Conservation (phyloP, 1,284 basidiomycete species). For the Cryptococcus sp. region DNA sequence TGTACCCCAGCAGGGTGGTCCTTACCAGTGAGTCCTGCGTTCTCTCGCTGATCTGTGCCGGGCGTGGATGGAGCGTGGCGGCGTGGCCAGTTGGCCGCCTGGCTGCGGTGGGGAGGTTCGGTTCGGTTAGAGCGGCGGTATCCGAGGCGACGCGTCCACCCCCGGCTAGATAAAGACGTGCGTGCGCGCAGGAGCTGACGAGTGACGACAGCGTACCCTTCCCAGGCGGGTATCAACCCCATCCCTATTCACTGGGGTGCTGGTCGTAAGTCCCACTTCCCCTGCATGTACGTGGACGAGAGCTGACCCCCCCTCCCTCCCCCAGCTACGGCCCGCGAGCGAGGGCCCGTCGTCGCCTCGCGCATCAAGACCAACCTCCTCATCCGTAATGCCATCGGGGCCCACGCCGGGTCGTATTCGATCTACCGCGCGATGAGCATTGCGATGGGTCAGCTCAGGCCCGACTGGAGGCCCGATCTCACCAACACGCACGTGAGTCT, state of each 20-base stretch:
- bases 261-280: conserved; percentile 53
- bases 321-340: conserved; percentile 43
- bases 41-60: no score
- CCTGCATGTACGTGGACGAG: background rate
- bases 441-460: conserved; percentile 82
- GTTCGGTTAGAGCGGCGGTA: background rate
- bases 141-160: background rate
- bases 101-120: background rate
- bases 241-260: conserved; percentile 80
- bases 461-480: conserved; percentile 82
- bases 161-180: background rate
- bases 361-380: conserved; percentile 81
- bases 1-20: conserved; percentile 40
- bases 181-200: background rate
- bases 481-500: conserved; percentile 64
- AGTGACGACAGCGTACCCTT: conserved; percentile 62
- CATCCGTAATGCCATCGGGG: conserved; percentile 87
- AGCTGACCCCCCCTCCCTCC: no score
- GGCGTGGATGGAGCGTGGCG: no score
- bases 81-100: no score
- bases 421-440: conserved; percentile 91
- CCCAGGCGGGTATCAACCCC: conserved; percentile 70
- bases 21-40: conserved; percentile 32
- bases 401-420: conserved; percentile 89
- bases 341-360: conserved; percentile 87